Conservation (phyloP, 805 yeast species). For the Ogataea glucozyma region DNA sequence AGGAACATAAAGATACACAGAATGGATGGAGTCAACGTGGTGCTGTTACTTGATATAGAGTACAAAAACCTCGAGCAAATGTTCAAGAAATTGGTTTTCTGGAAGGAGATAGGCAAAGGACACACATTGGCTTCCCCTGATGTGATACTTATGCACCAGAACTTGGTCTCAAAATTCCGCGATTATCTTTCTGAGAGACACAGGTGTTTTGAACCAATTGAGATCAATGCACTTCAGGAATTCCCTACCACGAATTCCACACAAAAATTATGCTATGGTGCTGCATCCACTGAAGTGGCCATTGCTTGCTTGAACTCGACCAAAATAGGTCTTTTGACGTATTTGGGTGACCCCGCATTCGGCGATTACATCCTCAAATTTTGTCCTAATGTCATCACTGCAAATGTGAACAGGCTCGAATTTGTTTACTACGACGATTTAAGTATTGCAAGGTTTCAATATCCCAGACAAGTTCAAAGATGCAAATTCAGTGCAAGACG, state of each 20-base stretch:
- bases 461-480: not conserved
- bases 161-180: slow-evolving; percentile 1
- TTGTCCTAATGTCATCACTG: slow-evolving; percentile 7
- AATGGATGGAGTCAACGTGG: slow-evolving; percentile 11
- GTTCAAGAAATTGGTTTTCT: not conserved
- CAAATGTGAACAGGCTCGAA: slow-evolving; percentile 1
- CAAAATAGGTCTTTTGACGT: slow-evolving; percentile 8
- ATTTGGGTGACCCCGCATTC: slow-evolving; percentile 9
- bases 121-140: slow-evolving; percentile 9
- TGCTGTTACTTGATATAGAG: slow-evolving; percentile 8
- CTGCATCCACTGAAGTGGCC: slow-evolving; percentile 12
- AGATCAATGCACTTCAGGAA: not conserved
- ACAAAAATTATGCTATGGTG: slow-evolving; percentile 2
- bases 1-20: slow-evolving; percentile 4
- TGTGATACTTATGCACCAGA: slow-evolving; percentile 5
- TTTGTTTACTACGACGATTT: slow-evolving; percentile 6
- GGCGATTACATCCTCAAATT: slow-evolving; percentile 13
- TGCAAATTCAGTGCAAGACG: not conserved
- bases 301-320: slow-evolving; percentile 6
- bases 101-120: slow-evolving; percentile 8
- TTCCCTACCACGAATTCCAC: slow-evolving; percentile 8
- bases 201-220: slow-evolving; percentile 3
- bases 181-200: not conserved
- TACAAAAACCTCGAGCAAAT: not conserved
- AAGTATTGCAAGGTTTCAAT: slow-evolving; percentile 1